phyloP scores from a whole-genome alignment of 345 rosid species.

The Capsella bursapastoris region DNA sequence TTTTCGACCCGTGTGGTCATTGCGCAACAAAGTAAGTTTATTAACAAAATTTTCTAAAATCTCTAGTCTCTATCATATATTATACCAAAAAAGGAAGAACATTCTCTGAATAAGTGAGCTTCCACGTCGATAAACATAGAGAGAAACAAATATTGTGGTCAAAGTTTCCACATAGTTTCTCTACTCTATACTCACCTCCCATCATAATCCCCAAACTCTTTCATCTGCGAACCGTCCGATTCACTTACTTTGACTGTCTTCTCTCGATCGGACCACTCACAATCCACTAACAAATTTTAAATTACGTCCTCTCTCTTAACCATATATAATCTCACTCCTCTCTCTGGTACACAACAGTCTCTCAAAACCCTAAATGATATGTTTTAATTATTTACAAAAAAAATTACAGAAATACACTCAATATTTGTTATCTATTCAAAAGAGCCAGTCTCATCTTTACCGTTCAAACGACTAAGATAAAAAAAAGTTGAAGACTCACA shows the following conservation, averaged over 20 bases:
- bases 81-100: not conserved
- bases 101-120: conserved; percentile 1
- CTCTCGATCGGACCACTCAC: not conserved
- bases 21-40: conserved; percentile 44
- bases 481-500: too few species aligned
- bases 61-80: not conserved
- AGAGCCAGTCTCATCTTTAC: too few species aligned
- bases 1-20: conserved; percentile 71
- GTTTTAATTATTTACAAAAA: too few species aligned
- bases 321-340: conserved; percentile 17
- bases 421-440: too few species aligned
- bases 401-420: too few species aligned
- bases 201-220: not conserved
- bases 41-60: not conserved
- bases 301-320: not conserved
- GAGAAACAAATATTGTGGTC: conserved; percentile 37
- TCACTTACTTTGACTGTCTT: not conserved
- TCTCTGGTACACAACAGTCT: not conserved
- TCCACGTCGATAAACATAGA: conserved; percentile 26
- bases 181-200: not conserved
- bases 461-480: too few species aligned
- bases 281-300: conserved; percentile 4
- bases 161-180: conserved; percentile 16
- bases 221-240: not conserved
- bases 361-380: conserved; percentile 41